Percentiles rank a stretch among this genome's conserved stretches.
phyloP scores from a whole-genome alignment of 306 rosid species.

The Vicia villosa region DNA sequence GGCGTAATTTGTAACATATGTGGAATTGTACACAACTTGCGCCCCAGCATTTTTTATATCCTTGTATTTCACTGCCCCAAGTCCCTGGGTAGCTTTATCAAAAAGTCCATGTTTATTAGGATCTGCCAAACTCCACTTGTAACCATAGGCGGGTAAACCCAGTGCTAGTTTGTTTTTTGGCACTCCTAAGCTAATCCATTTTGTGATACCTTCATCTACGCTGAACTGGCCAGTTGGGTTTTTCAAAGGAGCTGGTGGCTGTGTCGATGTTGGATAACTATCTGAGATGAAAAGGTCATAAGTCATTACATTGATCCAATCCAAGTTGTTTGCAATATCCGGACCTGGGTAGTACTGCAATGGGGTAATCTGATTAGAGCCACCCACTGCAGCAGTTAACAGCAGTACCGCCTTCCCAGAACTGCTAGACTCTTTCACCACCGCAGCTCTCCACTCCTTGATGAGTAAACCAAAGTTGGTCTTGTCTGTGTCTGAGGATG shows the following conservation, averaged over 20 bases:
- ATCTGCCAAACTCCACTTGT: slow-evolving; percentile 44
- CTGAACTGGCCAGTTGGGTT: slow-evolving; percentile 24
- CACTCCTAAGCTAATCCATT: slow-evolving; percentile 24
- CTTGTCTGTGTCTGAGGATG: slow-evolving; percentile 30
- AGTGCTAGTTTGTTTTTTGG: slow-evolving; percentile 21
- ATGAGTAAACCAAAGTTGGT: slow-evolving; percentile 44
- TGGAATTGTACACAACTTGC: slow-evolving; percentile 25
- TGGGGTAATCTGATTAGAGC: slow-evolving; percentile 30
- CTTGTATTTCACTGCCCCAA: slow-evolving; percentile 38
- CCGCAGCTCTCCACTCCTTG: slow-evolving; percentile 46
- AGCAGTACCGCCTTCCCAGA: slow-evolving; percentile 25
- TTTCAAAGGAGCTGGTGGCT: slow-evolving; percentile 34
- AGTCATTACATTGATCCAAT: slow-evolving; percentile 44
- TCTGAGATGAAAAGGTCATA: slow-evolving; percentile 29
- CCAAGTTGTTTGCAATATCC: slow-evolving; percentile 37
- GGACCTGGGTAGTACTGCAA: slow-evolving; percentile 34
- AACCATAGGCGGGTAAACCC: slow-evolving; percentile 50
- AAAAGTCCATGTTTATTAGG: slow-evolving; percentile 33
- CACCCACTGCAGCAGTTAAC: slow-evolving; percentile 45
- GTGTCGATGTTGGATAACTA: not conserved
- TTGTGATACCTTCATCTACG: slow-evolving; percentile 20
- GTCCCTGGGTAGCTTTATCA: slow-evolving; percentile 35
- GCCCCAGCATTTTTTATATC: slow-evolving; percentile 32
- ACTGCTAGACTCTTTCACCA: slow-evolving; percentile 32
- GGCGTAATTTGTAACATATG: slow-evolving; percentile 47